Base-by-base conservation (phyloP, 371 early-diverging fungal species). In the Mucor piriformis region DNA sequence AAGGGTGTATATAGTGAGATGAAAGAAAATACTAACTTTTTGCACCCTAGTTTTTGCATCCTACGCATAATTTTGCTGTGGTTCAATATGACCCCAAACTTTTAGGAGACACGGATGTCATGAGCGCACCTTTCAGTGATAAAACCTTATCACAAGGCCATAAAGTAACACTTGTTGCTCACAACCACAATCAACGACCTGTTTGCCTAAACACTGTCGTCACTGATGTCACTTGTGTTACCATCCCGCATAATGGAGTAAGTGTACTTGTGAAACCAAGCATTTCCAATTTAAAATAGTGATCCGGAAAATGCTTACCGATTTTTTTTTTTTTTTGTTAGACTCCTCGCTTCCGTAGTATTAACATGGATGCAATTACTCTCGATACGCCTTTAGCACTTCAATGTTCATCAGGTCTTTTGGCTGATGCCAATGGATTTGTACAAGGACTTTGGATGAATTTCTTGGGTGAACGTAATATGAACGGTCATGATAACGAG, bases 381-480 rank as follows among this genome's bases (percentile, higher is more conserved):
- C 67, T 95, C 11, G 93, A 96, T 64, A 91, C 94, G 40, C 92
- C 95, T 11, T 66, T 94, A 40, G 88, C 89, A 11, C 82, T 89
- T 62, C 88, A 90, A 57, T 95, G 92, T 57, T 88, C 88, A 8
- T 90, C 92, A 13, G 97, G 97, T 51, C 82, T 95, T 8, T 73
- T 96, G 35, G 89, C 90, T 1, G 91, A 93, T 61, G 61, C 79
- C 12, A 70, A 86, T 13, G 95, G 89, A 0, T 74, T 73, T 23
- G 92, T 94, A 0, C 88, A 88, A 54, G 95, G 89, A 3, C 66
- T 96, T 33, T 96, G 97, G 97, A 72, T 93, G 52, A 87, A 86
- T 18, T 93, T 87, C 57, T 67, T 92, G 16, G 93, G 92, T 20
- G 93, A 93, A 48, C 83, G 86, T 44, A 89, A 86, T 46, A 65